Evolutionary conservation across 768 basidiomycete genomes (phyloP).

Genomic region (Phlegmacium glaucopus): DNA sequence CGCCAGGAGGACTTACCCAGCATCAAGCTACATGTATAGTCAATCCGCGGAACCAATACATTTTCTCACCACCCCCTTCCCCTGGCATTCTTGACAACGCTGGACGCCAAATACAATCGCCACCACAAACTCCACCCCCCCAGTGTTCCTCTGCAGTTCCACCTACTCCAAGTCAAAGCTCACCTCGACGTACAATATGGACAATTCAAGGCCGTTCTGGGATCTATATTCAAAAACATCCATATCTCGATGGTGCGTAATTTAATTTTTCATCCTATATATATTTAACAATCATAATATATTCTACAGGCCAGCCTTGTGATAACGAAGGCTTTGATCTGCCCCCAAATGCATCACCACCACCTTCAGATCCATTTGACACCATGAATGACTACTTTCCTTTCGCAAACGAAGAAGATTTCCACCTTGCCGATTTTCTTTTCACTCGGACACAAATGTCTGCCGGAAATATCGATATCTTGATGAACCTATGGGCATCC

Average conservation of each 20-base stretch:
- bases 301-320: background rate
- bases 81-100: too few species aligned
- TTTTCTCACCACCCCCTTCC: background rate
- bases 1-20: background rate
- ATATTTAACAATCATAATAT: too few species aligned
- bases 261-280: too few species aligned
- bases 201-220: too few species aligned
- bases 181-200: too few species aligned
- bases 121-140: background rate
- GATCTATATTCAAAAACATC: too few species aligned
- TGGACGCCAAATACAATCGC: background rate
- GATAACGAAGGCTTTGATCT: background rate
- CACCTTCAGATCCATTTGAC: background rate
- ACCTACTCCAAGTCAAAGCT: too few species aligned
- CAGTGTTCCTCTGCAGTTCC: too few species aligned
- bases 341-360: background rate
- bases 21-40: background rate
- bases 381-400: background rate
- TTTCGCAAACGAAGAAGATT: slow-evolving; percentile 1
- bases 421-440: slow-evolving; percentile 14
- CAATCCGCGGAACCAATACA: background rate
- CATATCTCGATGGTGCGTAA: too few species aligned
- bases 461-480: slow-evolving; percentile 14
- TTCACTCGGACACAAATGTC: slow-evolving; percentile 12
- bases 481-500: slow-evolving; percentile 19